Evolutionary conservation across 331 rosid species (phyloP).

Genomic region (Acacia concinna): DNA sequence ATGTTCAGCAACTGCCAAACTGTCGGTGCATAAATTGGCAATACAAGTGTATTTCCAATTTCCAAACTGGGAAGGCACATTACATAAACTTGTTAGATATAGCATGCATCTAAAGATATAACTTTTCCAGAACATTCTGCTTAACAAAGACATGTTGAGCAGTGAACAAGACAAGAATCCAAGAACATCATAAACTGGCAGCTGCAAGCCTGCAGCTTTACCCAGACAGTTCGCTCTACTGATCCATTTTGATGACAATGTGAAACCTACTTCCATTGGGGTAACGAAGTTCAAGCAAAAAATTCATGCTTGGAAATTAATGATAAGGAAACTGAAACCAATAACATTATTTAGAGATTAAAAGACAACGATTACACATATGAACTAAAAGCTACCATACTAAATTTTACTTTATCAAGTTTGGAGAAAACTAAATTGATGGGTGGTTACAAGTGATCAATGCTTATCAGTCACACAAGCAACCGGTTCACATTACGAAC

Average conservation of each 20-base stretch:
- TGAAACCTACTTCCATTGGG: background rate
- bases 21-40: background rate
- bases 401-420: constrained; percentile 5
- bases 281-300: constrained; percentile 16
- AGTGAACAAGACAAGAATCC: constrained; percentile 19
- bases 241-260: background rate
- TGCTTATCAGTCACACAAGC: constrained; percentile 6
- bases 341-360: background rate
- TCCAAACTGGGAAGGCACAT: background rate
- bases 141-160: constrained; percentile 14
- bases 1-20: constrained; percentile 6
- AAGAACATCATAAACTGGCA: constrained; percentile 33
- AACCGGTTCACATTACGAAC: background rate
- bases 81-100: constrained; percentile 15
- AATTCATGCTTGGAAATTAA: constrained; percentile 2
- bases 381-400: constrained; percentile 3
- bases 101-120: constrained; percentile 16
- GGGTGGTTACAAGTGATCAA: background rate
- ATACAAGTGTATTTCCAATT: constrained; percentile 19
- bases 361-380: background rate
- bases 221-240: constrained; percentile 13
- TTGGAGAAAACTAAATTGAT: constrained; percentile 14
- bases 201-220: constrained; percentile 20
- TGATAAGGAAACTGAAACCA: background rate
- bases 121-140: constrained; percentile 13